Evolutionary conservation across 345 rosid genomes (phyloP), one percentile per base, ranked within the genome.

Genomic region (Kernera saxatilis): DNA sequence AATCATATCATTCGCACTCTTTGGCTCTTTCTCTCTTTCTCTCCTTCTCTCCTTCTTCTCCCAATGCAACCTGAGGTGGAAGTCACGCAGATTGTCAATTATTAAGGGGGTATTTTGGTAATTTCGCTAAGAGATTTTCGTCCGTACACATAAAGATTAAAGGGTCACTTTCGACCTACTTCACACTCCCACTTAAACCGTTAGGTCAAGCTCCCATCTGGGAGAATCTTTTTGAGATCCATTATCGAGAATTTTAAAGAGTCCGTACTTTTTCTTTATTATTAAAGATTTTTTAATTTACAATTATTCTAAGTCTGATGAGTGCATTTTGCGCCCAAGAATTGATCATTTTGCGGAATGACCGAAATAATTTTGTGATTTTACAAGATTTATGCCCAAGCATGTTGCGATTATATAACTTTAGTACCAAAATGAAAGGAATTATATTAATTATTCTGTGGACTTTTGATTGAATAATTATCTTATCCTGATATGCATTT

Each of bases 131-230:
- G 10, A 56, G 27, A 43, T 72, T 1, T 33, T 14, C 51, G 56
- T 75, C 69, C 69, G 74, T 68, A 60, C 69, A 33, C 8, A 8
- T 5, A 40, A 29, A 60, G 45, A 57, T 21, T 17, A 50, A 49
- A 63, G 64, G 27, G 69, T 67, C 78, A 21, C 73, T 75, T 75
- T 67, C 78, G 56, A 74, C 49, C 63, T 50, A 50, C 63, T 75
- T 43, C 69, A 68, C 65, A 69, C 73, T 74, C 57, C 78, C 73
- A 74, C 48, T 67, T 56, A 56, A 56, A 67, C 78, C 69, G 46
- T 67, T 51, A 35, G 73, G 78, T 75, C 78, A 60, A 68, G 69
- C 69, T 75, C 73, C 64, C 69, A 59, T 40, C 49, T 75, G 48
- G 43, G 74, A 51, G 56, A 68, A 67, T 68, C 70, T 75, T 61